phyloP scores from a whole-genome alignment of 1,139 yeast species.

The Hanseniaspora sp. region DNA sequence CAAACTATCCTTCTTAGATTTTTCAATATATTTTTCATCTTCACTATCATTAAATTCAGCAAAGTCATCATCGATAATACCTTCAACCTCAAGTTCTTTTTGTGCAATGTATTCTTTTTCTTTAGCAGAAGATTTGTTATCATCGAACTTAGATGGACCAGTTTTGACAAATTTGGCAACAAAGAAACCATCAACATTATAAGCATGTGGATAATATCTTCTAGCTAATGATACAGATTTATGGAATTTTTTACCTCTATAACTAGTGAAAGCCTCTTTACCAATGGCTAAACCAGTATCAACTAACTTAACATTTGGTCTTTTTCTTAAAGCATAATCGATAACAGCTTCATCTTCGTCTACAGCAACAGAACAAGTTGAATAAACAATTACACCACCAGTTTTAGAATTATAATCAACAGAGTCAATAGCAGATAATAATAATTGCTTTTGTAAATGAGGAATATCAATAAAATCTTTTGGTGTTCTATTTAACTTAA shows the following conservation, averaged over 20 bases:
- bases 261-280: constrained; percentile 87
- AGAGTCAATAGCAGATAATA: constrained; percentile 91
- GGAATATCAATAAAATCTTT: constrained; percentile 96
- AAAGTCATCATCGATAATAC: constrained; percentile 75
- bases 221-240: constrained; percentile 68
- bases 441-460: constrained; percentile 85
- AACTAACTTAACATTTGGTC: constrained; percentile 91
- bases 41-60: constrained; percentile 69
- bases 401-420: constrained; percentile 85
- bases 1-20: constrained; percentile 59
- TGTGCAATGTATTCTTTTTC: constrained; percentile 76
- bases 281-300: constrained; percentile 93
- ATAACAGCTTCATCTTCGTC: constrained; percentile 98
- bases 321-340: constrained; percentile 90
- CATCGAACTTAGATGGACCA: constrained; percentile 74
- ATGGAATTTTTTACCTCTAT: constrained; percentile 84
- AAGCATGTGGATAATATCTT: constrained; percentile 95
- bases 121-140: constrained; percentile 76
- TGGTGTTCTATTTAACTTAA: constrained; percentile 85
- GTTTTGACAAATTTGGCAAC: constrained; percentile 93
- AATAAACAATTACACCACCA: constrained; percentile 91
- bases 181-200: constrained; percentile 95
- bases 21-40: constrained; percentile 64
- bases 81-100: constrained; percentile 61
- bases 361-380: constrained; percentile 96